Base-by-base conservation (phyloP, 2,329 filamentous ascomycete genomes). In the Sporothrix phasma region DNA sequence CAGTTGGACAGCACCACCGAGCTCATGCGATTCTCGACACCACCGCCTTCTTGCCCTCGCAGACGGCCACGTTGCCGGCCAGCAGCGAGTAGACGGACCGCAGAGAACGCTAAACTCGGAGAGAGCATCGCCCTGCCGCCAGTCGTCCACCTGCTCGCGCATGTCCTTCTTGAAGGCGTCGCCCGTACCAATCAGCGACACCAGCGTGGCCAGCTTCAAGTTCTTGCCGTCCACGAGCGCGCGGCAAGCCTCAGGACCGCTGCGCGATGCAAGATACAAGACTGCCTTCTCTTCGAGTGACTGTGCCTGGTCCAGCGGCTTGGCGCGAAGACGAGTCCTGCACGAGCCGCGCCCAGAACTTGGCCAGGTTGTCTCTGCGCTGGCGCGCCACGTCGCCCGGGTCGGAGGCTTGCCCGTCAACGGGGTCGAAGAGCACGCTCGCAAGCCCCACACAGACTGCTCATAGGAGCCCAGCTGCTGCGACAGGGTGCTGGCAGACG, bases 31-130 rank as follows among this genome's bases (percentile, higher is more conserved):
- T 97, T 90, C 74, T 97, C 94, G 8, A 88, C 77, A 1, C 89
- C 84, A 6, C 84, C 86, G 2, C 80, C 68, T 85, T 88, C 71
- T 88, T 87, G 11, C 93, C 94, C 69, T 92, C 84, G 65, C 90
- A 92, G 31, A 87, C 84, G 67, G 90, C 88, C n/a, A 90, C 87
- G 68, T 97, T 94, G 43, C 95, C 94, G 34, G 90, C 85, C 11
- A 97, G 79, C 31, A 99, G 81, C 74, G 96, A 91, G 73, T 97
- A 99, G 39, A 99, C 80, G 8, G 92, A 88, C 63, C 94, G 88
- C 51, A 96, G 84, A 1, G 90, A 68, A 94, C 88, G 17, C 84
- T 86, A 75, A 99, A 92, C 73, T 99, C 95, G 1, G 91, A 90
- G 19, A 96, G 83, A 54, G 93, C 85, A 71, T 92, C 90, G 41